Conservation (phyloP, 805 yeast genomes). For the Maudiozyma serrabonitensis region DNA sequence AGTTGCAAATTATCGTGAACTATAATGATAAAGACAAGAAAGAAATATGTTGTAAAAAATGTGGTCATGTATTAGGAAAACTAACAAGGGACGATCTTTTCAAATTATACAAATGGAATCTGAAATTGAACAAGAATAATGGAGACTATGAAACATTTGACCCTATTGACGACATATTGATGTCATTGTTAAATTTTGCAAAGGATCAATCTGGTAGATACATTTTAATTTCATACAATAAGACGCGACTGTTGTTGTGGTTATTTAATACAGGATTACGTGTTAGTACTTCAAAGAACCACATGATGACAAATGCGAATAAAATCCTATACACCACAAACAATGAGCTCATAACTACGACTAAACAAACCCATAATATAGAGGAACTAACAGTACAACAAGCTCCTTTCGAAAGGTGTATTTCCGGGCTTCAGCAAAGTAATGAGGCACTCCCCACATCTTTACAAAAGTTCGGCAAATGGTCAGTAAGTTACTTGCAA, state of each 20-base stretch:
- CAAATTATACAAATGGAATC: constrained; percentile 22
- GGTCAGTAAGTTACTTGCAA: constrained; percentile 19
- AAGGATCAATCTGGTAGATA: constrained; percentile 20
- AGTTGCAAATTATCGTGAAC: too few species aligned
- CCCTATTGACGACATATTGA: constrained; percentile 16
- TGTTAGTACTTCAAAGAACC: constrained; percentile 8
- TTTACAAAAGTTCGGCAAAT: constrained; percentile 6
- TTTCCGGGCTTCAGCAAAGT: constrained; percentile 4
- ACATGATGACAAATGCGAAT: constrained; percentile 9
- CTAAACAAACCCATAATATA: constrained; percentile 8
- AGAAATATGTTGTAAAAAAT: constrained; percentile 4
- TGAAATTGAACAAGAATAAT: constrained; percentile 6
- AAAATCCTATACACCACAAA: constrained; percentile 19
- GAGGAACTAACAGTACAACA: constrained; percentile 12
- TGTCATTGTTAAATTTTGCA: constrained; percentile 14
- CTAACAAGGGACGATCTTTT: constrained; percentile 11
- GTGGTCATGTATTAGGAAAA: constrained; percentile 16
- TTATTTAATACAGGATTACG: constrained; percentile 19
- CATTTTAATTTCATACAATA: constrained; percentile 8
- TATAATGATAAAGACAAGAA: too few species aligned
- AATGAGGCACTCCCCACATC: constrained; percentile 2
- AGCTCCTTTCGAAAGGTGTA: constrained; percentile 12
- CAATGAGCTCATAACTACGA: background rate
- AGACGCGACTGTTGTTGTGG: constrained; percentile 16
- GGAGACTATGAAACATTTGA: constrained; percentile 5